These are phyloP conservation scores for Vaccinium darrowii DNA, from an alignment of 148 eudicot species.

Conservation along the genomic window DNA sequence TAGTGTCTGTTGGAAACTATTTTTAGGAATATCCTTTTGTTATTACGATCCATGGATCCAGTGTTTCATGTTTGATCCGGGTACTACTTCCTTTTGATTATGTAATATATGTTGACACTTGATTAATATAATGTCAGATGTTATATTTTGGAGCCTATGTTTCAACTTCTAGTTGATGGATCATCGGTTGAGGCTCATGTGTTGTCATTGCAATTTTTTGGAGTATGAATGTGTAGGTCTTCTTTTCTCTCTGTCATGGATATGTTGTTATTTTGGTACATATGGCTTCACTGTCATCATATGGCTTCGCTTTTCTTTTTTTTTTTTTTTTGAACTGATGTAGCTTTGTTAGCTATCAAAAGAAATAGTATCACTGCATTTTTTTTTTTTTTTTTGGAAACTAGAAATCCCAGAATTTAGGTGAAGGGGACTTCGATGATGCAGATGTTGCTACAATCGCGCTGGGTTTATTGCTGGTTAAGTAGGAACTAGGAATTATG, in stretches of 20 bases:
- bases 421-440: too few species aligned
- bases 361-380: background rate
- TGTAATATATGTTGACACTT: too few species aligned
- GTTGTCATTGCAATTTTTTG: background rate
- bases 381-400: too few species aligned
- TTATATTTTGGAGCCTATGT: too few species aligned
- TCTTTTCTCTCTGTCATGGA: too few species aligned
- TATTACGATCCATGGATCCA: slow-evolving; percentile 4
- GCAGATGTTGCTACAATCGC: too few species aligned
- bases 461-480: too few species aligned
- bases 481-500: too few species aligned
- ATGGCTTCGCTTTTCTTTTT: background rate
- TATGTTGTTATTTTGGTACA: too few species aligned
- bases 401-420: too few species aligned
- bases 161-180: background rate
- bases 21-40: background rate
- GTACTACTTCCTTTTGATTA: slow-evolving; percentile 35
- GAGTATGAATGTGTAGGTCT: background rate
- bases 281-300: background rate
- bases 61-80: slow-evolving; percentile 60
- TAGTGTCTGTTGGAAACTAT: background rate
- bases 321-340: background rate
- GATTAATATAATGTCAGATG: too few species aligned
- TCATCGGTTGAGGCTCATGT: background rate
- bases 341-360: background rate